Percentiles rank a stretch among this genome's conserved stretches.
phyloP scores from a whole-genome alignment of 345 rosid genomes.

The Camelina hispida region DNA sequence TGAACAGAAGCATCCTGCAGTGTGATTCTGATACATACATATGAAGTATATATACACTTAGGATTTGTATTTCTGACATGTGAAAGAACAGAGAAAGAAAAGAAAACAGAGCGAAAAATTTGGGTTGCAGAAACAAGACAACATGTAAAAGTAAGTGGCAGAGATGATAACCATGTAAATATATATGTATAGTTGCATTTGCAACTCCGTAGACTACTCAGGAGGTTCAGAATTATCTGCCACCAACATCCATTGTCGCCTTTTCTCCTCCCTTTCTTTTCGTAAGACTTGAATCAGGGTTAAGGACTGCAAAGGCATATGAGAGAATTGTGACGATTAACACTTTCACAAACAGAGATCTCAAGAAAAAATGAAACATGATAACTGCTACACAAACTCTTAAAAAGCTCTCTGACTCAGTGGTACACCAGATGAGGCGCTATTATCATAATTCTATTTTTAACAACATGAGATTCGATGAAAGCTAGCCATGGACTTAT shows the following conservation, averaged over 20 bases:
- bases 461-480: background rate
- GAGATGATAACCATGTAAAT: slow-evolving; percentile 14
- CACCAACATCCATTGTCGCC: background rate
- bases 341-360: background rate
- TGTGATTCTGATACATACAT: background rate
- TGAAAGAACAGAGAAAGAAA: background rate
- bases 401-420: background rate
- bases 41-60: slow-evolving; percentile 13
- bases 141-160: slow-evolving; percentile 12
- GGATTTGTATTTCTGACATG: slow-evolving; percentile 2
- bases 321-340: background rate
- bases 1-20: background rate
- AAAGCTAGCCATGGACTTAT: slow-evolving; percentile 14
- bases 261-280: background rate
- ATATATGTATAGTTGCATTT: slow-evolving; percentile 10
- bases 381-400: background rate
- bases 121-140: slow-evolving; percentile 2
- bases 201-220: slow-evolving; percentile 5
- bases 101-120: slow-evolving; percentile 15
- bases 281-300: background rate
- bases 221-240: slow-evolving; percentile 2
- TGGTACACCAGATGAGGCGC: background rate
- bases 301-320: slow-evolving; percentile 17
- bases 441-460: background rate
- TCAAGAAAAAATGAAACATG: background rate